These are phyloP conservation scores for Gossypioides kirkii DNA, from an alignment of 345 rosid genomes.

Conservation along the genomic window DNA sequence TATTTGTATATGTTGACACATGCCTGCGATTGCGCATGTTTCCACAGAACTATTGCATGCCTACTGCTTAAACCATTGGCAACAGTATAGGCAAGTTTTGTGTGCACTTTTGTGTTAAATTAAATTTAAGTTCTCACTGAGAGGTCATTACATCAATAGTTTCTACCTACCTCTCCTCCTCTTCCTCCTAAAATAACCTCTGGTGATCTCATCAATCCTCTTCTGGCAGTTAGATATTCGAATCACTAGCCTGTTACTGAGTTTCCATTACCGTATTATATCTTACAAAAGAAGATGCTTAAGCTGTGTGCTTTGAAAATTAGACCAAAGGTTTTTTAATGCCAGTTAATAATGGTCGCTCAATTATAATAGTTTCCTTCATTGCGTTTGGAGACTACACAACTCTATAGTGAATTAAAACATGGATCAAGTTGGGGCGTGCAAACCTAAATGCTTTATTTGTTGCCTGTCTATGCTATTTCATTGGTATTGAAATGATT, in stretches of 20 bases:
- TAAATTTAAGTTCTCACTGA: not conserved
- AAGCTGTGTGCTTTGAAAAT: constrained; percentile 5
- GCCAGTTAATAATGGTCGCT: not conserved
- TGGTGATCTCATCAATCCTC: not conserved
- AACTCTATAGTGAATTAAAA: not conserved
- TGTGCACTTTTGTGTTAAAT: not conserved
- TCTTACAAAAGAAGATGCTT: not conserved
- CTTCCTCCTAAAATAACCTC: not conserved
- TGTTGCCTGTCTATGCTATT: constrained; percentile 1
- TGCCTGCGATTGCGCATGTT: not conserved
- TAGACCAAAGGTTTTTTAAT: not conserved
- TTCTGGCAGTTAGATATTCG: not conserved
- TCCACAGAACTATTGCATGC: not conserved
- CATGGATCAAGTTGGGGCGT: not conserved
- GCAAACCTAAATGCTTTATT: not conserved
- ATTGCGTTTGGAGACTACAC: not conserved
- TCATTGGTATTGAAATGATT: constrained; percentile 10
- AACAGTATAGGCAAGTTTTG: not conserved
- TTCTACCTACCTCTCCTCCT: not conserved
- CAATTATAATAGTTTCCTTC: not conserved
- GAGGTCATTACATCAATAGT: not conserved
- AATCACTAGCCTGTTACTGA: not conserved
- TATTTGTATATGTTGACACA: not conserved
- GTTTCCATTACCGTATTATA: not conserved
- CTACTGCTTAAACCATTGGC: not conserved